Evolutionary conservation across 495 filamentous ascomycete genomes (phyloP), one percentile per base, ranked within the genome.

Genomic region (Monascus purpureus): DNA sequence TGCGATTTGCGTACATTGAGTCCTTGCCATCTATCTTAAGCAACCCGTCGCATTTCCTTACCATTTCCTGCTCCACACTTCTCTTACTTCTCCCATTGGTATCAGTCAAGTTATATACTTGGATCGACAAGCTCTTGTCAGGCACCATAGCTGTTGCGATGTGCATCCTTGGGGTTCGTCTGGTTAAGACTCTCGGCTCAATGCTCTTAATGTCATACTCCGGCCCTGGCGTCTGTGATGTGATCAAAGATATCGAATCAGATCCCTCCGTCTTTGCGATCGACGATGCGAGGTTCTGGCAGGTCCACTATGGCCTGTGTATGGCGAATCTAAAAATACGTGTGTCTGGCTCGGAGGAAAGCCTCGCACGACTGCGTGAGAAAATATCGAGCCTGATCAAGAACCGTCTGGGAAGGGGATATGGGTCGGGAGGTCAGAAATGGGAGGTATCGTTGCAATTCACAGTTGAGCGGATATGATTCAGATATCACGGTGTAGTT

Each of bases 121-220:
- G 77, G 70, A 68, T 93, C 13, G 90, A 97, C 59, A 75, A 80
- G 36, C 61, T 76, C 7, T 68, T 97, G 30, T 90, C 82, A 29
- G 63, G 73, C 23, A 67, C 76, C 8, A 86, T 94, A 37, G 79
- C 90, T 2, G 50, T 78, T 11, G 70, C 72, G 13, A 97, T 97
- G 90, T 85, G 93, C 39, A 52, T 73, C 17, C 69, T 97, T 3
- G 90, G 90, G 13, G 65, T 73, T 29, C 74, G 82, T 1, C 68
- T 96, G 9, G 85, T 88, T 23, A 76, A 79, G 25, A 75, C 82
- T 0, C 71, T 96, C 29, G 90, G 87, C 0, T 71, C 80, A 6
- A 94, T 96, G 83, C 73, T 97, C 30, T 68, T 97, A 17, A 94
- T 96, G 92, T 81, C 74, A 15, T 93, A 90, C 47, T 71, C 68